Base-by-base conservation (phyloP, 805 yeast genomes). In the Kodamaea sagamina region DNA sequence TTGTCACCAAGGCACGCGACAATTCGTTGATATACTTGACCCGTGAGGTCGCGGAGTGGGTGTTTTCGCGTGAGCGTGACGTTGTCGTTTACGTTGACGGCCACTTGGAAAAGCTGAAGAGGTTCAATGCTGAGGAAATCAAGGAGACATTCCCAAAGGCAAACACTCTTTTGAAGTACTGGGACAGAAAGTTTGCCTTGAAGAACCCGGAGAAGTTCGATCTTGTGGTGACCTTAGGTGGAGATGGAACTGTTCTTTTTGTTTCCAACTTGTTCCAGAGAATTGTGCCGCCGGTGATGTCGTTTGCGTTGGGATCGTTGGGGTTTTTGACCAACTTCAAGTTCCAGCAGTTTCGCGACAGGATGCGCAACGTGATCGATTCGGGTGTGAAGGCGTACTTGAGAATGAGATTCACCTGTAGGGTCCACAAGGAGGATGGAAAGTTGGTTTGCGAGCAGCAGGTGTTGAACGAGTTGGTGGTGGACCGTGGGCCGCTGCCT, bases 401-500 rank as follows among this genome's bases (percentile, higher is more conserved):
- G 57, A 72, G 98, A 46, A 88, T 90, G 93, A 74, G 98, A 49
- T 79, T 92, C 57, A 81, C 90, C 1, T 89, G 97, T 61, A 74
- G 90, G 22, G 86, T 89, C 9, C 74, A 68, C 50, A 53, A 63
- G 45, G 61, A 64, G 48, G 67, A 74, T 21, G 84, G 86, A 9
- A 77, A 74, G 45, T 72, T 79, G 24, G 67, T 79, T 3, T 69
- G 78, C 47, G 82, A 79, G 46, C 83, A 86, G 56, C 95, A 89
- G 58, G 95, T 89, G 3, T 71, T 92, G 48, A 90, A 90, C 61
- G 98, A 90, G 61, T 67, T 92, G 45, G 95, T 93, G 0, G 82
- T 92, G 19, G 97, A 90, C 59, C 72, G 98, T 39, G 98, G 98
- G 0, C 96, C 97, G 3, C 84, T 90, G 24, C 96, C 98, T 0